Conservation (phyloP, 148 eudicot genomes). For the Heliamphora exappendiculata region DNA sequence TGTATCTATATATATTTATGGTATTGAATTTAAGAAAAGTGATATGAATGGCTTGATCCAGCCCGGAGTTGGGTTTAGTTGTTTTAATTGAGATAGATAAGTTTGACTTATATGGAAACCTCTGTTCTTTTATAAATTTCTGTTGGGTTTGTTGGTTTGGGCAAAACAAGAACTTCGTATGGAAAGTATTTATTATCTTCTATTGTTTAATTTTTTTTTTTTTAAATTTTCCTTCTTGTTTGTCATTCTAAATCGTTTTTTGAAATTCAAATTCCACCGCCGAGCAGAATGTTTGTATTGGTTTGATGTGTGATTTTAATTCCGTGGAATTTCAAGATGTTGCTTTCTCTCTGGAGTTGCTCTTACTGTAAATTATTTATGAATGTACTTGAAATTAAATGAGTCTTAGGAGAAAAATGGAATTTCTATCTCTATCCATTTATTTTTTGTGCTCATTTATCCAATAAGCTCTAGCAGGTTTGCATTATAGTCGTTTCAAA, state of each 20-base stretch:
- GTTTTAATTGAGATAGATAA: slow-evolving; percentile 5
- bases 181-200: background rate
- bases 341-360: too few relatives aligned
- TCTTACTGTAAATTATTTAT: too few relatives aligned
- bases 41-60: slow-evolving; percentile 7
- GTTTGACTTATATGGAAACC: slow-evolving; percentile 7
- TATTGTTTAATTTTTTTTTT: background rate
- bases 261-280: too few relatives aligned
- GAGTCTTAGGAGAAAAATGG: too few relatives aligned
- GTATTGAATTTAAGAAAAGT: background rate
- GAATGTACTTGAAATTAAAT: too few relatives aligned
- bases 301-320: too few relatives aligned
- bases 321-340: too few relatives aligned
- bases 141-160: slow-evolving; percentile 2
- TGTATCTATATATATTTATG: background rate
- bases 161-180: background rate
- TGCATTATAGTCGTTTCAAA: background rate
- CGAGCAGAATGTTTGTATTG: background rate
- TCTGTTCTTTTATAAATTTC: background rate
- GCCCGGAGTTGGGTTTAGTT: slow-evolving; percentile 3
- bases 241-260: too few relatives aligned
- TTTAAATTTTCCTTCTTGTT: background rate
- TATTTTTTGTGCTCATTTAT: background rate
- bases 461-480: background rate
- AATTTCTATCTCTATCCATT: too few relatives aligned